These are phyloP conservation scores for Aspergillus incahuasiensis DNA, from an alignment of 495 filamentous ascomycete genomes.

Conservation along the genomic window DNA sequence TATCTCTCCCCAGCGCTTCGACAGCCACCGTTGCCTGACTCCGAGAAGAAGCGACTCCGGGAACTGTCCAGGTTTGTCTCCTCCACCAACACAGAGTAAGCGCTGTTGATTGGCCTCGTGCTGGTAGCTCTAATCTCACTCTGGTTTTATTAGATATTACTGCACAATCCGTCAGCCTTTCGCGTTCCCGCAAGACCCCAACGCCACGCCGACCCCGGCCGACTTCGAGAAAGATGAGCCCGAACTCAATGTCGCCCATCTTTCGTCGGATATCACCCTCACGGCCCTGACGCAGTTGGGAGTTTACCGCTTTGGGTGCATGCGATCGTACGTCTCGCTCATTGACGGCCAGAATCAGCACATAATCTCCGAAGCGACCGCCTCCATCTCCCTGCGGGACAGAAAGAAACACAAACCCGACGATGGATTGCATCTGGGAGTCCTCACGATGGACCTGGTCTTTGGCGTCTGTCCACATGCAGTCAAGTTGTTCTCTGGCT, in stretches of 20 bases:
- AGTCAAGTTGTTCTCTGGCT: slow-evolving; percentile 31
- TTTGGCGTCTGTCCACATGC: slow-evolving; percentile 48
- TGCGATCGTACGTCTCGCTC: slow-evolving; percentile 54
- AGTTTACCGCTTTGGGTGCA: slow-evolving; percentile 46
- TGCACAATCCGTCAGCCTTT: slow-evolving; percentile 12
- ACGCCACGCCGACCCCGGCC: background rate
- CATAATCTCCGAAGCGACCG: slow-evolving; percentile 61
- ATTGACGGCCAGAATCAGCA: slow-evolving; percentile 55
- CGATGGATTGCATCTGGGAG: slow-evolving; percentile 43
- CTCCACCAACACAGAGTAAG: background rate
- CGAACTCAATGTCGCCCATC: background rate
- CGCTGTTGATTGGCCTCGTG: background rate
- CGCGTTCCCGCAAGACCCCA: background rate
- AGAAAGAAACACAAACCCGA: slow-evolving; percentile 29
- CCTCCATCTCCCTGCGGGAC: slow-evolving; percentile 43
- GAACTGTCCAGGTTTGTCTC: slow-evolving; percentile 2
- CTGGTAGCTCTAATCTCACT: background rate
- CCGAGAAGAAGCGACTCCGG: background rate
- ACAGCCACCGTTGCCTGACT: background rate
- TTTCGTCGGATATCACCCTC: slow-evolving; percentile 54
- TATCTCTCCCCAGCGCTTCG: background rate
- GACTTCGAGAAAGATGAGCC: slow-evolving; percentile 10
- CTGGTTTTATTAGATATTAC: slow-evolving; percentile 23
- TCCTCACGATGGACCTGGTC: slow-evolving; percentile 37
- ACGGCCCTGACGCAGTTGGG: slow-evolving; percentile 63